Conservation (phyloP, 2,329 filamentous ascomycete genomes). For the Exserohilum rostratum region DNA sequence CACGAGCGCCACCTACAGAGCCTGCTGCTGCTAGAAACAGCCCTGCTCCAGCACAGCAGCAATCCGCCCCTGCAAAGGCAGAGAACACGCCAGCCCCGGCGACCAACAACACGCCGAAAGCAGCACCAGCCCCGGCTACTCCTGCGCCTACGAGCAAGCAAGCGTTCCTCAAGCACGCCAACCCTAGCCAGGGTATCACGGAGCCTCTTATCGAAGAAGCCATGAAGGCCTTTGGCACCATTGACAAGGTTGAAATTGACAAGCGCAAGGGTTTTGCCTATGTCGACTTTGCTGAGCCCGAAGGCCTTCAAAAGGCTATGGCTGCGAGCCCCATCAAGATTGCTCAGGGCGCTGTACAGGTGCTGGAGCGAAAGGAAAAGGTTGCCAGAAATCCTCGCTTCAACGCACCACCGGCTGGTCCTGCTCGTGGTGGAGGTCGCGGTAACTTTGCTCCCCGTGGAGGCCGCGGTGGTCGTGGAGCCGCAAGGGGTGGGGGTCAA, state of each 20-base stretch:
- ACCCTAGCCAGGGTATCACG: slow-evolving; percentile 89
- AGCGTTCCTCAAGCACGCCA: slow-evolving; percentile 63
- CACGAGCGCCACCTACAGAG: slow-evolving; percentile 37
- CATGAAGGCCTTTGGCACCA: slow-evolving; percentile 73
- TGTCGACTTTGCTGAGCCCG: slow-evolving; percentile 80
- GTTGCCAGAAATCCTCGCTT: slow-evolving; percentile 36
- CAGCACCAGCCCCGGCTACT: slow-evolving; percentile 21
- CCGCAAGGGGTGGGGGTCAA: slow-evolving; percentile 40
- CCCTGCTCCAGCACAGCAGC: slow-evolving; percentile 22
- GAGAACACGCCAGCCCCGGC: slow-evolving; percentile 18
- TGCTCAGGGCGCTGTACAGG: slow-evolving; percentile 83
- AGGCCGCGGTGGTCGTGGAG: slow-evolving; percentile 43
- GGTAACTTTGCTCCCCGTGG: slow-evolving; percentile 43
- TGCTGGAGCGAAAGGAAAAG: slow-evolving; percentile 77
- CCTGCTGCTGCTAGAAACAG: slow-evolving; percentile 33
- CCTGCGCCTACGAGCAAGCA: slow-evolving; percentile 56
- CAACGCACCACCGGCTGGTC: slow-evolving; percentile 36
- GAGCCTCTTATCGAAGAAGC: slow-evolving; percentile 78
- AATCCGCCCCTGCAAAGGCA: slow-evolving; percentile 22
- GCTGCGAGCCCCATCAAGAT: slow-evolving; percentile 80
- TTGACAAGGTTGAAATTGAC: slow-evolving; percentile 87
- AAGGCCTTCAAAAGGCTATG: slow-evolving; percentile 77
- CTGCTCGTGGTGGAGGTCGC: slow-evolving; percentile 38
- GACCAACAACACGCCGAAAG: slow-evolving; percentile 8
- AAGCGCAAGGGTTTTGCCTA: slow-evolving; percentile 95